Evolutionary conservation across 495 filamentous ascomycete genomes (phyloP), one percentile per base, ranked within the genome.

Genomic region (Aspergillus sclerotioniger): DNA sequence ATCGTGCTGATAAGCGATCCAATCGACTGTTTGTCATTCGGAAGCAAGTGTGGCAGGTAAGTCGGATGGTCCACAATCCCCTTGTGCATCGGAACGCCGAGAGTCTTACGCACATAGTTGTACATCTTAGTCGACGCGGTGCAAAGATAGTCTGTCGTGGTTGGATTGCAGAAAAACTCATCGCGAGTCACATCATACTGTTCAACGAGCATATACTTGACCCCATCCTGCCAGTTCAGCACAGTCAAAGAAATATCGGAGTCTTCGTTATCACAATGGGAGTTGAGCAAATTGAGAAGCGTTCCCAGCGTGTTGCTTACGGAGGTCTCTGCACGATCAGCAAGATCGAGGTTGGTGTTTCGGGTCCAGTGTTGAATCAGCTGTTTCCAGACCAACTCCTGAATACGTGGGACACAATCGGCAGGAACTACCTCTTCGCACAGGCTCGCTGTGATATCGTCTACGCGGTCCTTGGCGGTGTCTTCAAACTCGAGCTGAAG

Each of bases 31-130:
- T 62, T 56, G 45, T 35, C 25, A 31, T 25, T 45, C 53, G 12
- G 54, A 21, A 25, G 39, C 7, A n/a, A 2, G 13, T 35, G 33
- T 10, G 8, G 8, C 37, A n/a, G n/a, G 25, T 59, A 60, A 3
- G 66, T 65, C 0, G 68, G 66, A 46, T 71, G 68, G 46, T 71
- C 68, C 12, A 53, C 60, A 2, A 71, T 51, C 2, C 66, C 68
- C 17, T 57, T 59, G 41, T 69, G 66, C 58, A 71, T 58, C 15
- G 66, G 64, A 9, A 71, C 60, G 1, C n/a, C 49, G 3, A 71
- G 59, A 1, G 46, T 56, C 6, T 62, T 49, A 9, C 68, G 68
- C 8, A 69, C 62, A 33, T 62, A 64, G 8, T 17, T 35, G 54
- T 71, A 71, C 3, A 71, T 25, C 7, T 48, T 59, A 10, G 21